These are phyloP conservation scores for Pleurostoma richardsiae DNA, from an alignment of 2,329 filamentous ascomycete genomes.

Conservation along the genomic window DNA sequence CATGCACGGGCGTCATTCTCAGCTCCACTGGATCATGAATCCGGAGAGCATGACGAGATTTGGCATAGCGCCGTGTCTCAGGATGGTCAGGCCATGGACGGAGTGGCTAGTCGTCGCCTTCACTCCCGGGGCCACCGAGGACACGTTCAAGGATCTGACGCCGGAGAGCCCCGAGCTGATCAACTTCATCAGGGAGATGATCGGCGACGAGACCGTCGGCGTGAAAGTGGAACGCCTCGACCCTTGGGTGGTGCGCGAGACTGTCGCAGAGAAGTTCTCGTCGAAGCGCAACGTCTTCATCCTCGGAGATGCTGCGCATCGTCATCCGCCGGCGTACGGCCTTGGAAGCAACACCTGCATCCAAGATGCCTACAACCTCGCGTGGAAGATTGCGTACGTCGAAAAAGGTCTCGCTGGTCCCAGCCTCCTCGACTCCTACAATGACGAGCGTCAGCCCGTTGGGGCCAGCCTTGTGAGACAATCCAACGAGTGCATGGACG, in stretches of 20 bases:
- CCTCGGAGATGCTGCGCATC: conserved; percentile 46
- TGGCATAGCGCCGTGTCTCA: conserved; percentile 35
- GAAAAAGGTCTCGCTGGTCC: conserved; percentile 22
- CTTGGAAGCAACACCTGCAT: conserved; percentile 47
- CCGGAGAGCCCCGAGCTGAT: conserved; percentile 3
- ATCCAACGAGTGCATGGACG: conserved; percentile 18
- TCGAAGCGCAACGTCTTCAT: conserved; percentile 34
- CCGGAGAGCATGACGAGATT: conserved; percentile 38
- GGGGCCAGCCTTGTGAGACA: conserved; percentile 29
- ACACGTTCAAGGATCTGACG: conserved; percentile 4
- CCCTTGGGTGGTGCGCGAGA: conserved; percentile 51
- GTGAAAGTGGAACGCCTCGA: conserved; percentile 41
- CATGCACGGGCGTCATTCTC: conserved; percentile 43
- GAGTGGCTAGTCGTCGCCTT: conserved; percentile 44
- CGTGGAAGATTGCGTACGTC: conserved; percentile 41
- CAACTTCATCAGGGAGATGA: conserved; percentile 31
- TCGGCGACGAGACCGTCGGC: conserved; percentile 43
- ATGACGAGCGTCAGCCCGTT: conserved; percentile 33
- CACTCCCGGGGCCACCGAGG: conserved; percentile 15
- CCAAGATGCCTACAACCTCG: conserved; percentile 41
- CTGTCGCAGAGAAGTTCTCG: conserved; percentile 44
- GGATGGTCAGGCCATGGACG: conserved; percentile 55
- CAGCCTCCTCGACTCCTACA: conserved; percentile 29
- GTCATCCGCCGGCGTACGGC: conserved; percentile 44
- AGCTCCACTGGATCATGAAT: conserved; percentile 51